A percentile compares a stretch with the other conserved stretches of the same genome.
These are phyloP conservation scores for Lobosporangium transversale DNA, from an alignment of 192 early-diverging fungal genomes.

Conservation along the genomic window DNA sequence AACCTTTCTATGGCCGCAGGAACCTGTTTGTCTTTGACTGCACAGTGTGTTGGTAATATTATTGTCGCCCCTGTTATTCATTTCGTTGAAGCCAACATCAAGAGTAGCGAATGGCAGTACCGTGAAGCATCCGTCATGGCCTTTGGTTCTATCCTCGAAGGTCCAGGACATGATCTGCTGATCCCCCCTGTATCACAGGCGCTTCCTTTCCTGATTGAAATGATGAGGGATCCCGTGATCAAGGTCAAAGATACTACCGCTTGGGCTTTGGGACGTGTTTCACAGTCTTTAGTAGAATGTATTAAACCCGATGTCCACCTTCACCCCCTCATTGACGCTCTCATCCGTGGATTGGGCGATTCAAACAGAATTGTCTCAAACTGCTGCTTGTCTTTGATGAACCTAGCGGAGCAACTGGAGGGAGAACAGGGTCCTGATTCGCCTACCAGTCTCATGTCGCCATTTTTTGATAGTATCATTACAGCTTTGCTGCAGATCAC, in stretches of 20 bases:
- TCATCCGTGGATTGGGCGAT: slow-evolving; percentile 88
- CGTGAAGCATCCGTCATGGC: slow-evolving; percentile 98
- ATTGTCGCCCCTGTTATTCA: slow-evolving; percentile 89
- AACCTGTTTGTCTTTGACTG: slow-evolving; percentile 91
- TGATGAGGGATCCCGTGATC: slow-evolving; percentile 87
- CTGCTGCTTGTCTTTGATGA: slow-evolving; percentile 97
- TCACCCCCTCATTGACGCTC: slow-evolving; percentile 74
- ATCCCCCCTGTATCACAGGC: slow-evolving; percentile 83
- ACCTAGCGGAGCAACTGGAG: slow-evolving; percentile 86
- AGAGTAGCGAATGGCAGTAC: slow-evolving; percentile 88
- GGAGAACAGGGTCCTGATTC: slow-evolving; percentile 63
- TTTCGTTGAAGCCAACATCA: slow-evolving; percentile 90
- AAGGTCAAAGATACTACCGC: slow-evolving; percentile 98
- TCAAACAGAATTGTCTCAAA: slow-evolving; percentile 90
- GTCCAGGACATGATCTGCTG: slow-evolving; percentile 75
- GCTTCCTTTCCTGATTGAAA: slow-evolving; percentile 86
- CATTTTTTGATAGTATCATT: slow-evolving; percentile 88
- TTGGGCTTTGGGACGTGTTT: slow-evolving; percentile 98
- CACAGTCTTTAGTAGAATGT: slow-evolving; percentile 77
- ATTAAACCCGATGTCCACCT: slow-evolving; percentile 81
- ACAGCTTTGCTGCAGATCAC: slow-evolving; percentile 80
- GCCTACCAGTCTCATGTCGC: slow-evolving; percentile 77
- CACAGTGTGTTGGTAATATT: slow-evolving; percentile 81
- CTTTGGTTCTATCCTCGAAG: slow-evolving; percentile 98
- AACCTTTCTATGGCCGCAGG: slow-evolving; percentile 97